These are phyloP conservation scores for Rhizopogon rudus DNA, from an alignment of 768 basidiomycete species.

Conservation along the genomic window DNA sequence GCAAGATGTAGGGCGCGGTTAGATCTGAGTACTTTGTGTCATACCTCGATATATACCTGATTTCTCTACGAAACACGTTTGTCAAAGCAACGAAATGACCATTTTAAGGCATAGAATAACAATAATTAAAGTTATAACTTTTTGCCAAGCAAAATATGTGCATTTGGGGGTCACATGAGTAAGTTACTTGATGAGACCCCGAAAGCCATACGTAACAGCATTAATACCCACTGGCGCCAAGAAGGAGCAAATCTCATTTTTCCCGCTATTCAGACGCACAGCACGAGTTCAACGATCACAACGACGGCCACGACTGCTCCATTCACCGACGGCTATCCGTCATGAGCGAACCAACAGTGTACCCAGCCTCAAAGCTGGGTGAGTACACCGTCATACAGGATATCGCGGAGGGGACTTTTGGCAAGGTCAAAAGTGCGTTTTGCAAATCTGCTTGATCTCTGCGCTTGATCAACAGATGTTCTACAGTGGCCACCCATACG, in stretches of 20 bases:
- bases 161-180: neutral
- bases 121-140: neutral
- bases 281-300: slow-evolving; percentile 4
- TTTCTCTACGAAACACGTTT: too few relatives aligned
- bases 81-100: too few relatives aligned
- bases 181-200: neutral
- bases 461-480: slow-evolving; percentile 5
- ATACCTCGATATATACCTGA: too few relatives aligned
- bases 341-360: slow-evolving; percentile 27
- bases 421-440: slow-evolving; percentile 94
- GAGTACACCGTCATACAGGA: slow-evolving; percentile 87
- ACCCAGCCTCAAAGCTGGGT: slow-evolving; percentile 72
- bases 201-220: slow-evolving; percentile 13
- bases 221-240: slow-evolving; percentile 2
- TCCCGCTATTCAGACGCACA: slow-evolving; percentile 6
- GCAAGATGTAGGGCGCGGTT: too few relatives aligned
- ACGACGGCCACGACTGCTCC: slow-evolving; percentile 1
- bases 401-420: slow-evolving; percentile 96
- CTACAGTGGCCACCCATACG: slow-evolving; percentile 84
- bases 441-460: slow-evolving; percentile 12
- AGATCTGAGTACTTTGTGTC: too few relatives aligned
- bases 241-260: slow-evolving; percentile 21
- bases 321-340: slow-evolving; percentile 14
- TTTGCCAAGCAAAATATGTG: neutral
- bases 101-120: too few relatives aligned